Base-by-base conservation (phyloP, 2,329 filamentous ascomycete genomes). In the Cladosporium sp. region DNA sequence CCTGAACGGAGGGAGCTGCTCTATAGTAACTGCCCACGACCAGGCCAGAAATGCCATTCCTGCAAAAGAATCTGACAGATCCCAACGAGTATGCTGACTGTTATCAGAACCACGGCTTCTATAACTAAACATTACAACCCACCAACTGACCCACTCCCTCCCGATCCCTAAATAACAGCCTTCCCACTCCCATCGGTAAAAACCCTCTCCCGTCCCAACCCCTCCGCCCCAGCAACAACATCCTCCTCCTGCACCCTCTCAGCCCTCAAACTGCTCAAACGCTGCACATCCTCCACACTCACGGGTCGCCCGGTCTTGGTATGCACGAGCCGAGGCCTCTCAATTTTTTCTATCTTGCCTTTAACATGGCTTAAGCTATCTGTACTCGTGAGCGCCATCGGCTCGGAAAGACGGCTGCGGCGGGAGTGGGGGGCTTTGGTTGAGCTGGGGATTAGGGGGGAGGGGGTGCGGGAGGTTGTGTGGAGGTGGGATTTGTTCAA, bases 241-340 rank as follows among this genome's bases (percentile, higher is more conserved):
- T 43, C 13, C 52, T 59, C 36, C 51, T 55, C 43, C 50, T 35
- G 51, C 35, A 18, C 53, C 13, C 53, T 54, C 50, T 57, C 56
- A 7, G 62, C 63, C 42, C 49, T 55, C 32, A 64, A 53, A 43
- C 59, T 66, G 50, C 63, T 62, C 36, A 62, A 43, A 41, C 62
- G 53, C 43, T 58, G 49, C 27, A 55, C 58, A 25, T 61, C 52
- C 40, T 61, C 56, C 4, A 60, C 56, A 39, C 59, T 59, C 13
- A 62, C 50, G 5, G 55, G 61, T 15, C 57, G 52, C 36, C 52
- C 54, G 18, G 55, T 55, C 15, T 51, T 56, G 3, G 57, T 55
- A 8, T 55, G 52, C 15, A 53, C 54, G 8, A 60, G 43, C 7
- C 57, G 41, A 16, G 57, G 58, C 25, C 52, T 41, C 8, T 47